Evolutionary conservation across 2,329 filamentous ascomycete species (phyloP).

Genomic region (Diaporthe nobilis): DNA sequence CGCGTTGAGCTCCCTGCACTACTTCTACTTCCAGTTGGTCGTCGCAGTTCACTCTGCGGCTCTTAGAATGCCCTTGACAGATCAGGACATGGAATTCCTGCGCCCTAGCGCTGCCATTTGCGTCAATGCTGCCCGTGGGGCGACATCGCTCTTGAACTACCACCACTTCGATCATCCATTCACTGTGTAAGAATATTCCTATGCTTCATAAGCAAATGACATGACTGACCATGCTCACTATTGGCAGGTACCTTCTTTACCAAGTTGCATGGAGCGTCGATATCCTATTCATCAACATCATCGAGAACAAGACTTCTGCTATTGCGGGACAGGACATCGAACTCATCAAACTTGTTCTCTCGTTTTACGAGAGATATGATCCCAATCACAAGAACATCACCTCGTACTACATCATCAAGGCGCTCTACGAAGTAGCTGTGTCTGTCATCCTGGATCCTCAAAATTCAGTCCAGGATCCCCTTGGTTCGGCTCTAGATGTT

Average conservation of each 20-base stretch:
- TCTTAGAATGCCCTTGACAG: neutral
- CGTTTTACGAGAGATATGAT: neutral
- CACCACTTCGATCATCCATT: neutral
- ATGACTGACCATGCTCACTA: too few relatives aligned
- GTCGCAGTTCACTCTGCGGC: neutral
- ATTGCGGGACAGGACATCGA: neutral
- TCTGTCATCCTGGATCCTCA: neutral
- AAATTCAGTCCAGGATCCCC: neutral
- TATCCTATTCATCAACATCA: neutral
- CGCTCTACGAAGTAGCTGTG: neutral
- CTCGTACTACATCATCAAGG: neutral
- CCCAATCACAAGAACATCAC: neutral
- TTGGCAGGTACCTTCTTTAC: neutral
- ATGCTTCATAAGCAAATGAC: too few relatives aligned
- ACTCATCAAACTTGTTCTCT: neutral
- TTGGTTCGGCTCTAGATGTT: neutral
- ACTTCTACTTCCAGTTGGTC: neutral
- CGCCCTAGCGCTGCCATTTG: neutral
- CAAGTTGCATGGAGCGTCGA: neutral
- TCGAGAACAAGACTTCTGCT: neutral
- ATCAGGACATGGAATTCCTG: neutral
- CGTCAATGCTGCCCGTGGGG: neutral
- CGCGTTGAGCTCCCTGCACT: neutral
- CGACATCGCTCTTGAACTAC: neutral
- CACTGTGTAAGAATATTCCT: neutral